Percentiles rank a stretch among this genome's conserved stretches.
Conservation (phyloP, 108 stramenopile genomes). For the Cyclotella atomus region DNA sequence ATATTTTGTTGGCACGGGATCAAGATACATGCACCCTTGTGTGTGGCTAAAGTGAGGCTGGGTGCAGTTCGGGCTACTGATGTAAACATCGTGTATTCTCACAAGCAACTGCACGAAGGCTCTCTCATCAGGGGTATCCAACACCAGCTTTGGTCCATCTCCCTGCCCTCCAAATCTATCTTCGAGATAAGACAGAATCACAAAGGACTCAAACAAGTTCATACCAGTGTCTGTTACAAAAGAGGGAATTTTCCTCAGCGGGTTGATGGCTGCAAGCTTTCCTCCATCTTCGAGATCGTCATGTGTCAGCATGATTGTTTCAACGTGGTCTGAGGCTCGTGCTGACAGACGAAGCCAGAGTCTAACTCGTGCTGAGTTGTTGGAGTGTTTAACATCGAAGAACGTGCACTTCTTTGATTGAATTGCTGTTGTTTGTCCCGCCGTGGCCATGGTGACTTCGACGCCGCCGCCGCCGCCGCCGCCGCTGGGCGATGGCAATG, state of each 20-base stretch:
- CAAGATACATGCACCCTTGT: conserved; percentile 64
- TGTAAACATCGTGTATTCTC: conserved; percentile 56
- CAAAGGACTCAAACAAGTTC: conserved; percentile 55
- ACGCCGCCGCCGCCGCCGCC: too few relatives aligned
- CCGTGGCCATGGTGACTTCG: too few relatives aligned
- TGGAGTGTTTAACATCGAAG: conserved; percentile 50
- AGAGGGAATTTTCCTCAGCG: conserved; percentile 65
- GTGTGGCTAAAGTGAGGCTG: conserved; percentile 56
- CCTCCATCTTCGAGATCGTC: conserved; percentile 39
- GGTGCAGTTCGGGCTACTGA: conserved; percentile 58
- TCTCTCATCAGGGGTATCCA: conserved; percentile 46
- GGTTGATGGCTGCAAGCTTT: conserved; percentile 50
- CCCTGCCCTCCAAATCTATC: conserved; percentile 42
- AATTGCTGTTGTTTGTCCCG: neutral
- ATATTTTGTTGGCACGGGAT: conserved; percentile 34
- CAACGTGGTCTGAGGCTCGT: conserved; percentile 14
- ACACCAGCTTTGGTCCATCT: conserved; percentile 15
- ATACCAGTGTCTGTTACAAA: conserved; percentile 45
- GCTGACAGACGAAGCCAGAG: conserved; percentile 44
- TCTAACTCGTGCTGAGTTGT: conserved; percentile 58
- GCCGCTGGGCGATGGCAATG: too few relatives aligned
- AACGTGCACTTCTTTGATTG: conserved; percentile 21
- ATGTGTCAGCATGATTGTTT: conserved; percentile 30
- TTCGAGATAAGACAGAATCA: conserved; percentile 70
- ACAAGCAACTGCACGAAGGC: conserved; percentile 45